phyloP scores from a whole-genome alignment of 2,329 filamentous ascomycete genomes.

The Pyrenochaeta sp. region DNA sequence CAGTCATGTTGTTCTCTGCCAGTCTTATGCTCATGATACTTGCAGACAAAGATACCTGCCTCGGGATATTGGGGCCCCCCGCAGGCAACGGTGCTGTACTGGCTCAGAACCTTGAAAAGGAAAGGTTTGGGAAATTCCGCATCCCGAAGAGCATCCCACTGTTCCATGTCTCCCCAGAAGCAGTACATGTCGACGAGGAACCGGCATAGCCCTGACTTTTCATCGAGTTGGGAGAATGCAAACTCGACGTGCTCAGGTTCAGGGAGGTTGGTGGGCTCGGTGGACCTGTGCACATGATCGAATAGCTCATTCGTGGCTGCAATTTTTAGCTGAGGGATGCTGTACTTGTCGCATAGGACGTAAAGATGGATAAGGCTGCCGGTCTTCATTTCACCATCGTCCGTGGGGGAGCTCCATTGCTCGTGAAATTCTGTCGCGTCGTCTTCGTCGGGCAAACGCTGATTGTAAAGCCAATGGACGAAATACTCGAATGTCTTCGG shows the following conservation, averaged over 20 bases:
- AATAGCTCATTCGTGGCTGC: conserved; percentile 2
- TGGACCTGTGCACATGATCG: neutral
- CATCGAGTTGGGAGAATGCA: neutral
- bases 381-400: neutral
- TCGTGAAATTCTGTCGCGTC: conserved; percentile 1
- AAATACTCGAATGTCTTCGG: conserved; percentile 14
- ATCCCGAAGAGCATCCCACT: neutral
- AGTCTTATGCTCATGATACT: neutral
- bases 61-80: too few species aligned
- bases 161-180: neutral
- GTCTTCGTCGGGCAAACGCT: conserved; percentile 3
- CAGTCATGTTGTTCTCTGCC: neutral
- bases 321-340: neutral
- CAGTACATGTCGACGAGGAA: neutral
- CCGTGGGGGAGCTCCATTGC: neutral
- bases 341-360: conserved; percentile 14
- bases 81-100: neutral
- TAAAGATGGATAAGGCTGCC: conserved; percentile 11
- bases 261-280: neutral
- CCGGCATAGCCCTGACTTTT: neutral
- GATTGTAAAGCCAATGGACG: conserved; percentile 25
- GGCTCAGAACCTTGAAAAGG: neutral
- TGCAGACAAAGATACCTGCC: neutral
- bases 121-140: neutral
- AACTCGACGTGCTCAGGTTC: neutral